Conservation (phyloP, 2,329 filamentous ascomycete species). For the Apiospora marii region DNA sequence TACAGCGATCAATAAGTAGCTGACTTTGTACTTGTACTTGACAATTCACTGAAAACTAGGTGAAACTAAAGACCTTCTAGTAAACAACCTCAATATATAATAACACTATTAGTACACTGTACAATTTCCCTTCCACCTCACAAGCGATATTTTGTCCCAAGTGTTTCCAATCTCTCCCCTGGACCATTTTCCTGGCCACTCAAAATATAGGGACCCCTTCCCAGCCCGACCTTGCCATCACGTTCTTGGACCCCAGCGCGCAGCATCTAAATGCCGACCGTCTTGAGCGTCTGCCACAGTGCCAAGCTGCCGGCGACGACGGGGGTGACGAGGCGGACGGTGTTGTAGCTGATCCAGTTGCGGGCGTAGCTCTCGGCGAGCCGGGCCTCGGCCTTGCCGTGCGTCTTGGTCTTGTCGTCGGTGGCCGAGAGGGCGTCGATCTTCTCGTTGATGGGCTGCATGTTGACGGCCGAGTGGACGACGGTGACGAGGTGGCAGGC, state of each 20-base stretch:
- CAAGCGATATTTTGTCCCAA: not conserved
- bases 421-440: conserved; percentile 37
- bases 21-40: no score
- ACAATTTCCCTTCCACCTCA: not conserved
- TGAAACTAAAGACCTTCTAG: no score
- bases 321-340: conserved; percentile 45
- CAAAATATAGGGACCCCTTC: not conserved
- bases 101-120: not conserved
- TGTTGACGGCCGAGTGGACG: conserved; percentile 57
- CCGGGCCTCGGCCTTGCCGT: conserved; percentile 23
- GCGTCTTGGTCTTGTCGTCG: conserved; percentile 18
- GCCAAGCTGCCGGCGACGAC: conserved; percentile 44
- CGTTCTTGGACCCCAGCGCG: not conserved
- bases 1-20: no score
- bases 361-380: conserved; percentile 44
- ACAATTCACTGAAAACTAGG: no score
- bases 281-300: conserved; percentile 40
- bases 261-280: not conserved
- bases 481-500: conserved; percentile 54
- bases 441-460: conserved; percentile 59
- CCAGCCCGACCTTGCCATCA: not conserved
- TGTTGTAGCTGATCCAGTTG: conserved; percentile 46
- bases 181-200: no score
- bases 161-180: not conserved
- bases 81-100: no score